phyloP scores from a whole-genome alignment of 306 rosid genomes.

The Quercus mongolica region DNA sequence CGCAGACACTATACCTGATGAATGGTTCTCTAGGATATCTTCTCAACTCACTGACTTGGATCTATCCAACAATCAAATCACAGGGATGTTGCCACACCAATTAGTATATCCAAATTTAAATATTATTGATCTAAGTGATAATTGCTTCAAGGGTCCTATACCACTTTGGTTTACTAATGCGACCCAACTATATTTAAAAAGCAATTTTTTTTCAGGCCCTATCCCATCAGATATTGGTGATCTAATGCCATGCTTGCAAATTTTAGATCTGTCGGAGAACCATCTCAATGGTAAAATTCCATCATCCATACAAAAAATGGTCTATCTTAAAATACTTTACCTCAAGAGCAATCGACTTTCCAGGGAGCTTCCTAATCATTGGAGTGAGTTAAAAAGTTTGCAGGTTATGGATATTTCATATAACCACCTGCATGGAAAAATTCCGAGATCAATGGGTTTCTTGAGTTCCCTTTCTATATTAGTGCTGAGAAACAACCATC shows the following conservation, averaged over 20 bases:
- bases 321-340: accelerated
- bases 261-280: neutral
- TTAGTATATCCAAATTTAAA: too few relatives aligned
- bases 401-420: slow-evolving; percentile 2
- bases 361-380: neutral
- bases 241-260: neutral
- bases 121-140: too few relatives aligned
- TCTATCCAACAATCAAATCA: too few relatives aligned
- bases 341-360: neutral
- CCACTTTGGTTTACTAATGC: too few relatives aligned
- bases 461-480: neutral
- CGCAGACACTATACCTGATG: too few relatives aligned
- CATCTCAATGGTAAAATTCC: slow-evolving; percentile 8
- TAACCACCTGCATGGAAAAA: neutral
- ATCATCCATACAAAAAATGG: neutral
- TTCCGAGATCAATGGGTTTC: neutral
- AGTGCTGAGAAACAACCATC: neutral
- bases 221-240: slow-evolving; percentile 5
- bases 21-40: too few relatives aligned
- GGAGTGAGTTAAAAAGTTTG: neutral
- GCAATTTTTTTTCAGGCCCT: neutral
- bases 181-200: too few relatives aligned
- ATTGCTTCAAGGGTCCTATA: too few relatives aligned
- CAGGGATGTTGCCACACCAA: too few relatives aligned
- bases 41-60: too few relatives aligned